Percentiles rank a stretch among this genome's conserved stretches.
These are phyloP conservation scores for Irpex sp. DNA, from an alignment of 1,284 basidiomycete species.

Conservation along the genomic window DNA sequence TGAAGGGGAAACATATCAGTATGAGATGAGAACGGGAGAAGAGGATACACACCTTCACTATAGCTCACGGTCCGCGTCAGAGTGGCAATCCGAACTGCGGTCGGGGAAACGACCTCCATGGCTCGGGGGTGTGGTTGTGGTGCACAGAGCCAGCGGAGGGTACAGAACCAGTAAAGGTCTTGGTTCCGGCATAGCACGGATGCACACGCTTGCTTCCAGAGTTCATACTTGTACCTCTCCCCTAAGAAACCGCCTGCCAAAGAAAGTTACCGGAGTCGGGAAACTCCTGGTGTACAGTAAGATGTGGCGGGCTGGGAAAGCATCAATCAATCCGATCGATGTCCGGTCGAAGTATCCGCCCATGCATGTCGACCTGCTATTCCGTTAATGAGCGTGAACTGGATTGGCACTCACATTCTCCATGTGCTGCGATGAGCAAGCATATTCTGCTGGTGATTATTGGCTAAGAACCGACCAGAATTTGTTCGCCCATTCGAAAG, in stretches of 20 bases:
- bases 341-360: not conserved
- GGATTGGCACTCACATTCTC: no score
- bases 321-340: not conserved
- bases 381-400: no score
- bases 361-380: not conserved
- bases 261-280: not conserved
- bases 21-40: not conserved
- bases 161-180: slow-evolving; percentile 3
- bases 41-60: slow-evolving; percentile 15
- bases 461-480: not conserved
- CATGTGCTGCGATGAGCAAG: no score
- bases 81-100: not conserved
- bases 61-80: slow-evolving; percentile 18
- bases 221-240: not conserved
- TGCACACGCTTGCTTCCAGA: not conserved
- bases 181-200: not conserved
- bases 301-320: not conserved
- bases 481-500: not conserved
- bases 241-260: not conserved
- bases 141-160: not conserved
- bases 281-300: not conserved
- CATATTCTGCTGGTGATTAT: no score
- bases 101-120: not conserved
- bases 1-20: not conserved
- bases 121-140: not conserved